Evolutionary conservation across 345 rosid genomes (phyloP), one percentile per base, ranked within the genome.

Genomic region (Abelmoschus esculentus): DNA sequence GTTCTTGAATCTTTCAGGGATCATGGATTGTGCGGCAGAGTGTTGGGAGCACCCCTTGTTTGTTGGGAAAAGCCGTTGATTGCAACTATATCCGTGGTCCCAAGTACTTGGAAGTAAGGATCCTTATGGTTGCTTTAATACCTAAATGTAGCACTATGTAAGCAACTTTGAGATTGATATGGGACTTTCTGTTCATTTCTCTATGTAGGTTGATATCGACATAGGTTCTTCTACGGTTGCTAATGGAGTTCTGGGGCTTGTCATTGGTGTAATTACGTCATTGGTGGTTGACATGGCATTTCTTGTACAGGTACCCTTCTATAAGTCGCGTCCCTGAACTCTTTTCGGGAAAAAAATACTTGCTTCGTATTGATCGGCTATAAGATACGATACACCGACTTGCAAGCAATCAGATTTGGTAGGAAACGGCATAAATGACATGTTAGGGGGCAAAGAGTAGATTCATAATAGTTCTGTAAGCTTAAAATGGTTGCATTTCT

Each of bases 11-110:
- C 63, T 44, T 72, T 73, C 85, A 92, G 99, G 99, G 99, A 13
- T 96, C 99, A 31, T 96, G 99, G 99, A 92, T 96, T 61, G 99
- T 96, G 64, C 89, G 97, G 54, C 99, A 96, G 80, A 96, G 99
- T 72, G 99, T 89, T 69, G 99, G 99, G 75, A 96, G 97, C 82
- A 96, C 97, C 28, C 97, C 99, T 5, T 96, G 99, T 78, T 84
- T 96, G 67, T 77, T 96, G 75, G 99, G 99, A 32, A 92, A 92
- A 78, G 96, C 98, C 36, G 95, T 96, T 66, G 99, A 96, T 74
- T 87, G 97, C 89, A 96, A 82, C 79, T 96, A 96, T 76, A 86
- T 92, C 34, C 97, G 96, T 15, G 86, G 91, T 72, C 83, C 88
- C 13, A 82, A 86, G 47, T 96, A 96, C 81, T 83, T 96, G 26